These are phyloP conservation scores for sweet orange (Citrus sinensis) DNA, from an alignment of 345 rosid species.

Conservation along the genomic window DNA sequence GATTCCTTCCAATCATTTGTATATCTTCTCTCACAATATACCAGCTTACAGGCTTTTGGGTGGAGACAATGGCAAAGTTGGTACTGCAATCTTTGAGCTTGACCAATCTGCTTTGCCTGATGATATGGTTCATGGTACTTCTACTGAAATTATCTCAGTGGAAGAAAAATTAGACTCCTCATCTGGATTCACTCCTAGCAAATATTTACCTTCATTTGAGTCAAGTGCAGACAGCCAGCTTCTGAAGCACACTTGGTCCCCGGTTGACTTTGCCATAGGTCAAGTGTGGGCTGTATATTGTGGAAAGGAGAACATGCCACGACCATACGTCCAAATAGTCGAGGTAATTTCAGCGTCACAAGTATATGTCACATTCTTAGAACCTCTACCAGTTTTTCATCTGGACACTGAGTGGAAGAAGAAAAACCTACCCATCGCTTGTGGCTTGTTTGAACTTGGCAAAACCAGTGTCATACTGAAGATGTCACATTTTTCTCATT, in stretches of 20 bases:
- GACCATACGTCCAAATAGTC: neutral
- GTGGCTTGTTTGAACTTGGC: conserved; percentile 8
- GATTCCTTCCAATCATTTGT: conserved; percentile 12
- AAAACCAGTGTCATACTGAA: neutral
- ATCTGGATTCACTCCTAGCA: neutral
- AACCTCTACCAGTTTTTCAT: neutral
- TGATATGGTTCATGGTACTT: neutral
- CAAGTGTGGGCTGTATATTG: conserved; percentile 8
- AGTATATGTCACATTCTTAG: conserved; percentile 8
- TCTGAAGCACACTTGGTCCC: neutral
- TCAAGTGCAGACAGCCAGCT: neutral
- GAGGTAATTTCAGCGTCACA: neutral
- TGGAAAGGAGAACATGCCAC: conserved; percentile 8
- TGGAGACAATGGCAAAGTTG: neutral
- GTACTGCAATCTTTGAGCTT: conserved; percentile 2
- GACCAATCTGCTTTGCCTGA: conserved; percentile 11
- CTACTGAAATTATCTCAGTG: neutral
- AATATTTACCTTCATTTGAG: neutral
- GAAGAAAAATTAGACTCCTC: neutral
- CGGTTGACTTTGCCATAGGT: neutral
- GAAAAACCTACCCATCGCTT: neutral
- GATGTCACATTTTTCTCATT: neutral
- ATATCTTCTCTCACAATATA: conserved; percentile 12
- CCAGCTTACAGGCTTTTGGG: conserved; percentile 7
- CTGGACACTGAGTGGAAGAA: neutral